These are phyloP conservation scores for Datura wrightii DNA, from an alignment of 257 asterid genomes.

Conservation along the genomic window DNA sequence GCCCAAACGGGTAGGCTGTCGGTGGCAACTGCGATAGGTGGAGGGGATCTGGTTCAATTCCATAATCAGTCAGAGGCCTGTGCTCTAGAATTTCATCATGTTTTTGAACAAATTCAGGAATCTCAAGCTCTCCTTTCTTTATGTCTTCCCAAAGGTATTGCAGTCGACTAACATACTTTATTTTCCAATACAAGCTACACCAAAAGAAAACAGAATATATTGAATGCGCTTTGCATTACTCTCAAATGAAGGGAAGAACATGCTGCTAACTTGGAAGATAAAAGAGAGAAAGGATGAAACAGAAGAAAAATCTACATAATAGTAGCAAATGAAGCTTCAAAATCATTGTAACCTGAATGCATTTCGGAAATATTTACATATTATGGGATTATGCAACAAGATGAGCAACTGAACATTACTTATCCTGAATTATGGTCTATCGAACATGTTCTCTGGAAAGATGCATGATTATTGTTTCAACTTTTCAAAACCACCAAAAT, in stretches of 20 bases:
- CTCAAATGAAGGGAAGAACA: neutral
- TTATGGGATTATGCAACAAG: neutral
- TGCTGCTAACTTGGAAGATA: neutral
- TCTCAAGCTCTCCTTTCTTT: constrained; percentile 77
- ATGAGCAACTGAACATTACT: neutral
- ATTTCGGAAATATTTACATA: neutral
- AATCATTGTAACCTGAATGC: neutral
- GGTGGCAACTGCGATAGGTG: constrained; percentile 69
- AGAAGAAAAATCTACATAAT: neutral
- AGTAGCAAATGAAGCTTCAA: neutral
- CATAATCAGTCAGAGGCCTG: constrained; percentile 90
- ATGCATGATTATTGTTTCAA: neutral
- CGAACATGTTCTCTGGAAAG: neutral
- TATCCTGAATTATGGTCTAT: neutral
- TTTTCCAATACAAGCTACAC: constrained; percentile 85
- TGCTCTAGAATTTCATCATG: constrained; percentile 85
- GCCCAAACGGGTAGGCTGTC: constrained; percentile 59
- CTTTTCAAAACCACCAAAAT: neutral
- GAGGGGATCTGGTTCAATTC: constrained; percentile 87
- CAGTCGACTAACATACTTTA: constrained; percentile 85
- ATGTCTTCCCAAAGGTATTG: constrained; percentile 93
- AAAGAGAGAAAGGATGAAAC: neutral
- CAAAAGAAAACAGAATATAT: neutral
- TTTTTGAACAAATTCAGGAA: constrained; percentile 81
- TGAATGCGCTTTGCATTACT: neutral